Percentiles rank a stretch among this genome's conserved stretches.
phyloP scores from a whole-genome alignment of 2,329 filamentous ascomycete genomes.

The Sclerotinia spermophila region DNA sequence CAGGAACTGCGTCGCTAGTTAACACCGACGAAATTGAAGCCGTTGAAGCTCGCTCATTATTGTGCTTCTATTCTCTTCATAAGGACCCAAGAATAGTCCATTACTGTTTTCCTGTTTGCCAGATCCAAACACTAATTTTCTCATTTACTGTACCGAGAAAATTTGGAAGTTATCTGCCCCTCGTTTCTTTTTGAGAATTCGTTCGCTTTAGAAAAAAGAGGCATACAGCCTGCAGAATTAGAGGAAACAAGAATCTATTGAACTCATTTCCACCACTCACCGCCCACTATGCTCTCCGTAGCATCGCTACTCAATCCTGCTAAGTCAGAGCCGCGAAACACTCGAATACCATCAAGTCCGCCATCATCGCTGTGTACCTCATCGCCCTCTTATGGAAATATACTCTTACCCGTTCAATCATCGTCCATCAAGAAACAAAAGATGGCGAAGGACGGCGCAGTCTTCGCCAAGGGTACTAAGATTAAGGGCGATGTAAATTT shows the following conservation, averaged over 20 bases:
- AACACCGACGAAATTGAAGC: conserved; percentile 29
- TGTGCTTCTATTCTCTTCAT: conserved; percentile 24
- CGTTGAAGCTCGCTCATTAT: conserved; percentile 26
- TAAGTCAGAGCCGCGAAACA: conserved; percentile 38
- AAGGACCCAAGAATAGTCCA: conserved; percentile 27
- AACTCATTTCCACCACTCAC: conserved; percentile 27
- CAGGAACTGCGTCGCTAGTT: conserved; percentile 30
- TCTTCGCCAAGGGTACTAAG: conserved; percentile 55
- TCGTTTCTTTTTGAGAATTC: conserved; percentile 22
- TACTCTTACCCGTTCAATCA: conserved; percentile 30
- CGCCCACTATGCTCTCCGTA: conserved; percentile 56
- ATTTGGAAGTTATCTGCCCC: conserved; percentile 16
- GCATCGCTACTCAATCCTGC: conserved; percentile 64
- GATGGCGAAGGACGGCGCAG: conserved; percentile 60
- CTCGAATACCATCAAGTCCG: conserved; percentile 44
- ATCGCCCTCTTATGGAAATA: conserved; percentile 32
- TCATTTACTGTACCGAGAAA: conserved; percentile 25
- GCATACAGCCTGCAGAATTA: conserved; percentile 31
- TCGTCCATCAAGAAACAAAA: conserved; percentile 49
- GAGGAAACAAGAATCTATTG: conserved; percentile 24
- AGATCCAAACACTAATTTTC: conserved; percentile 26
- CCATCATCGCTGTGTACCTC: conserved; percentile 30
- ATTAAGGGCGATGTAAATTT: conserved; percentile 68
- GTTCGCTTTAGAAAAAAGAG: conserved; percentile 27
- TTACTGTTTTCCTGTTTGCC: conserved; percentile 32